Percentiles rank a stretch among this genome's conserved stretches.
Conservation (phyloP, 177 flowering plant species). For the Tripterygium wilfordii region DNA sequence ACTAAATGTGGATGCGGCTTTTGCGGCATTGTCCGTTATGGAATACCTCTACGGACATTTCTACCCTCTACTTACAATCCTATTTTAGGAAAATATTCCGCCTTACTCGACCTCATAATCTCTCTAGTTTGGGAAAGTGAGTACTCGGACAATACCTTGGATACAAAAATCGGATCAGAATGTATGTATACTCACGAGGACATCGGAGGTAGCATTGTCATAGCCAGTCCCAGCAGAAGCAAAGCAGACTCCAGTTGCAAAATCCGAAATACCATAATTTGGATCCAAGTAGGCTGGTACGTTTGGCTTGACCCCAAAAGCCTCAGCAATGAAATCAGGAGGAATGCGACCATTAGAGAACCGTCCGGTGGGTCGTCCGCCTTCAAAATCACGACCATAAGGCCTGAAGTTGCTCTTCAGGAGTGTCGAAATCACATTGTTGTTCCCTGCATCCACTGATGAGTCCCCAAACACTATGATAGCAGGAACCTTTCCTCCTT, state of each 20-base stretch:
- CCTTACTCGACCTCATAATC: no score
- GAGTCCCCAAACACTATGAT: slow-evolving; percentile 28
- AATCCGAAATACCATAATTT: slow-evolving; percentile 9
- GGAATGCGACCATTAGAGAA: slow-evolving; percentile 14
- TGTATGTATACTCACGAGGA: slow-evolving; percentile 10
- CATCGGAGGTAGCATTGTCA: slow-evolving; percentile 13
- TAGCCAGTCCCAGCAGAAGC: slow-evolving; percentile 16
- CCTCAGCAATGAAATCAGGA: slow-evolving; percentile 13
- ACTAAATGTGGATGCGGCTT: no score
- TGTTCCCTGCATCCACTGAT: slow-evolving; percentile 24
- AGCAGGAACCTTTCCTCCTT: slow-evolving; percentile 19
- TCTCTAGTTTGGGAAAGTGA: no score
- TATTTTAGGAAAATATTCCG: no score
- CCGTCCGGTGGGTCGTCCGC: slow-evolving; percentile 12
- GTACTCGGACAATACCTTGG: no score
- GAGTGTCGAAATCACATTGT: slow-evolving; percentile 20
- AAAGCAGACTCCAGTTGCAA: slow-evolving; percentile 15
- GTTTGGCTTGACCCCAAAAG: slow-evolving; percentile 9
- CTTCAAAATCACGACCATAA: slow-evolving; percentile 21
- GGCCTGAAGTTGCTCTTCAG: slow-evolving; percentile 20
- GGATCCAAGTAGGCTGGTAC: slow-evolving; percentile 19
- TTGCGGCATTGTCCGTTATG: no score
- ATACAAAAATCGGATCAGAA: no score
- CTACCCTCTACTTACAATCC: no score
- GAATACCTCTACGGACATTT: no score